Conservation (phyloP, 2,329 filamentous ascomycete genomes). For the Sporothrix humicola region DNA sequence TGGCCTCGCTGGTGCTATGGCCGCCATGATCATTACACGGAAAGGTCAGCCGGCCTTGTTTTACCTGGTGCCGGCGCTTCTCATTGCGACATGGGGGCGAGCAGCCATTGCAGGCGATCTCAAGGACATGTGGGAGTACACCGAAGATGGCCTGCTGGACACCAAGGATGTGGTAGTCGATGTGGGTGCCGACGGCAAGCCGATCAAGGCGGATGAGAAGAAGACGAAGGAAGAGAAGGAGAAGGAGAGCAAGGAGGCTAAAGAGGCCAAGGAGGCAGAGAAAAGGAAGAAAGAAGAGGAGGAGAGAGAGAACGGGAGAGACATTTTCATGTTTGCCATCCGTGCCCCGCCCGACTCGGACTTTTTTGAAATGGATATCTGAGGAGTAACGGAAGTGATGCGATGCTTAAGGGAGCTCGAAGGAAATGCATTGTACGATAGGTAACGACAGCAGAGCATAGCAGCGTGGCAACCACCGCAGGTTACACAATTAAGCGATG, state of each 20-base stretch:
- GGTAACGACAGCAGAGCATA: neutral
- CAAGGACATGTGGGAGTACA: slow-evolving; percentile 78
- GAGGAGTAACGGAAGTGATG: neutral
- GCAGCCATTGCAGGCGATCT: slow-evolving; percentile 73
- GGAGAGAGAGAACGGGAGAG: slow-evolving; percentile 31
- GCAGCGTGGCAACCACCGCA: neutral
- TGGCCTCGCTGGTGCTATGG: slow-evolving; percentile 78
- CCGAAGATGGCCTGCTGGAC: slow-evolving; percentile 69
- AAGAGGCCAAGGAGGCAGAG: slow-evolving; percentile 39
- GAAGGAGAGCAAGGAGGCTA: slow-evolving; percentile 41
- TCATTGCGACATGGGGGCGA: slow-evolving; percentile 76
- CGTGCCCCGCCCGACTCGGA: slow-evolving; percentile 24
- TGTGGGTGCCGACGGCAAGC: slow-evolving; percentile 56
- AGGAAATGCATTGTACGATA: neutral
- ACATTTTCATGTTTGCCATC: slow-evolving; percentile 42
- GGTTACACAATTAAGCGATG: too few relatives aligned
- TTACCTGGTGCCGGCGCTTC: slow-evolving; percentile 87
- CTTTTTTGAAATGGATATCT: slow-evolving; percentile 23
- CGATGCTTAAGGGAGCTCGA: neutral
- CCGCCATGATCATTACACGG: slow-evolving; percentile 76
- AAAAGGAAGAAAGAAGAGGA: slow-evolving; percentile 40
- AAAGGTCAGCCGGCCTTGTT: slow-evolving; percentile 89
- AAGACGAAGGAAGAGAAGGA: slow-evolving; percentile 41
- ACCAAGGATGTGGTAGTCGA: slow-evolving; percentile 61
- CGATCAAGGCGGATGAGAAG: slow-evolving; percentile 48